Evolutionary conservation across 169 alveolate species (phyloP), one percentile per base, ranked within the genome.

Genomic region (Neospora caninum): DNA sequence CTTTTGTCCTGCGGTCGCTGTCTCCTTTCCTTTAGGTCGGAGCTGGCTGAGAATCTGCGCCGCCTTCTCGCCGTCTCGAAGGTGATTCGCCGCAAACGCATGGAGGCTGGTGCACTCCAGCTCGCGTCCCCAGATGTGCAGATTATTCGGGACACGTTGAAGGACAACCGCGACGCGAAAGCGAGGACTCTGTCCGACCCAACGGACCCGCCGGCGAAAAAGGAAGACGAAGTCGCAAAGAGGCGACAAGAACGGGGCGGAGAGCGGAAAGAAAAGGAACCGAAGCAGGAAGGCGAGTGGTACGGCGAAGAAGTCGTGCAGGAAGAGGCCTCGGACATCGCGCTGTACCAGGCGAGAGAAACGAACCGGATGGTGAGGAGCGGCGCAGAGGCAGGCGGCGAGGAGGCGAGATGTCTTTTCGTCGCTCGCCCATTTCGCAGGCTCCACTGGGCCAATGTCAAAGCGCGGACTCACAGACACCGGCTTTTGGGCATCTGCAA

Each of bases 21-120:
- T 7, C 22, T 49, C 58, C 58, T 49, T 64, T 27, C n/a, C n/a
- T 64, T 16, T 88, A 93, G 95, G 84, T 27, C 93, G 22, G 92
- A 69, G 69, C 92, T 93, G 42, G 89, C 95, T 22, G 64, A 88
- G 58, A 88, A 88, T 45, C 83, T 93, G 78, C 93, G 96, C 89
- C 67, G 67, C 29, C 96, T 99, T 92, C 95, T 98, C 94, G 93
- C 96, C 91, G 96, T 98, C 20, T 98, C 99, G 20, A 97, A 97
- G 89, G 96, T 96, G 80, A 92, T 98, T 54, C 98, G 99, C 73
- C 94, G 96, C 64, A 95, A 96, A 95, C 97, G 99, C 95, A 97
- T 98, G 96, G 98, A 96, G 58, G 97, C 98, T 9, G 99, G 99
- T 7, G 99, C 99, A 16, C 96, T 99, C 88, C 99, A 98, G 80